Conservation (phyloP, 108 stramenopile species). For the Fistulifera pelliculosa region DNA sequence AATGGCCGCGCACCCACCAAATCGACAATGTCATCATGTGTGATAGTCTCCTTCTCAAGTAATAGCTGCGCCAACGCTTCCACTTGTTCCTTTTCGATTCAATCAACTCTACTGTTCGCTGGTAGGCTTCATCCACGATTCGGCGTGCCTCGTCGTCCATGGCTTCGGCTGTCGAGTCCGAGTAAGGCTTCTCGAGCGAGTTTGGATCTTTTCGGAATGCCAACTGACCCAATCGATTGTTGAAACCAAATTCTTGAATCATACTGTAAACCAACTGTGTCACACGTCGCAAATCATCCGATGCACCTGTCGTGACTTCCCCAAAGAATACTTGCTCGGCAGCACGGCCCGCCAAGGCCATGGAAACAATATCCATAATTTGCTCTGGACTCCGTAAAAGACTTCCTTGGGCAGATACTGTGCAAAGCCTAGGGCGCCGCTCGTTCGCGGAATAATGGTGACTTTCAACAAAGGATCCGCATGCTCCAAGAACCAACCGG, state of each 20-base stretch:
- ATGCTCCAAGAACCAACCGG: conserved; percentile 68
- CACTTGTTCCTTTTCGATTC: conserved; percentile 76
- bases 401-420: conserved; percentile 89
- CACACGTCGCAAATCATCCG: conserved; percentile 93
- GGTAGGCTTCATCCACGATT: conserved; percentile 92
- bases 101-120: conserved; percentile 79
- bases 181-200: conserved; percentile 89
- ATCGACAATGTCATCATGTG: conserved; percentile 90
- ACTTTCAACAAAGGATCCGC: conserved; percentile 87
- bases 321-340: conserved; percentile 96
- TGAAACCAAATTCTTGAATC: conserved; percentile 87
- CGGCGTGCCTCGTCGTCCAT: conserved; percentile 94
- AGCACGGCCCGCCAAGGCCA: conserved; percentile 91
- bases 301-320: conserved; percentile 92
- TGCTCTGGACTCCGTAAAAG: conserved; percentile 68
- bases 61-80: conserved; percentile 78
- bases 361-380: conserved; percentile 74
- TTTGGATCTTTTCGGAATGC: conserved; percentile 88
- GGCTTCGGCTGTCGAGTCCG: conserved; percentile 88
- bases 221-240: conserved; percentile 87
- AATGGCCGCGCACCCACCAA: conserved; percentile 90
- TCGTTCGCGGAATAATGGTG: conserved; percentile 82
- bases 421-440: conserved; percentile 84
- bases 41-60: conserved; percentile 95
- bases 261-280: conserved; percentile 91